Conservation (phyloP, 73 alveolate species). For the Symbiodinium pilosum region DNA sequence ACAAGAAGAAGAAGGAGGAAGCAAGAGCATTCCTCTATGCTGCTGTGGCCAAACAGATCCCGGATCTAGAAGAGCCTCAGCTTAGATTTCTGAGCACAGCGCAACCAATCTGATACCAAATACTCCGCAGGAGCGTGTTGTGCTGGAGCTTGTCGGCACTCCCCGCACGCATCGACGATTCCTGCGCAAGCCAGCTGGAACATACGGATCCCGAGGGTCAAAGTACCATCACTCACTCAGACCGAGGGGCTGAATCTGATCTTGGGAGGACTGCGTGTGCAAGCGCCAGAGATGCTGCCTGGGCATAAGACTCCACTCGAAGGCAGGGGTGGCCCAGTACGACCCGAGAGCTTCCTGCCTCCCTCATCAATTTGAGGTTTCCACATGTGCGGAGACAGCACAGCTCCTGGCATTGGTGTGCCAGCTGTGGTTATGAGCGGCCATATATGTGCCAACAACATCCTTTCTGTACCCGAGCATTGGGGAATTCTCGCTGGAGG, state of each 20-base stretch:
- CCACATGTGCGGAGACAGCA: constrained; percentile 94
- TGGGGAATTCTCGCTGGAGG: constrained; percentile 31
- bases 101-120: no score
- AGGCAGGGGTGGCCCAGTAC: constrained; percentile 36
- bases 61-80: constrained; percentile 41
- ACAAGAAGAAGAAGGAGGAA: constrained; percentile 67
- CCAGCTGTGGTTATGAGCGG: constrained; percentile 95
- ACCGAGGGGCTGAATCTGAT: background rate
- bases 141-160: constrained; percentile 85
- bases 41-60: constrained; percentile 62
- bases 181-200: constrained; percentile 64
- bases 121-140: constrained; percentile 68
- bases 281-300: constrained; percentile 88
- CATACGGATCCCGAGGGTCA: constrained; percentile 41
- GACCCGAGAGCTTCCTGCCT: no score
- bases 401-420: constrained; percentile 91
- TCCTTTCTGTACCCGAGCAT: constrained; percentile 69
- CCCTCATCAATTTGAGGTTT: background rate
- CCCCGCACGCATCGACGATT: constrained; percentile 92
- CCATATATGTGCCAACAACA: constrained; percentile 78
- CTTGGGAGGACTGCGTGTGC: constrained; percentile 68
- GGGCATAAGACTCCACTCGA: constrained; percentile 94
- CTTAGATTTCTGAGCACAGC: no score
- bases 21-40: constrained; percentile 18
- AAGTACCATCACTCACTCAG: no score